These are phyloP conservation scores for Leptomonas pyrrhocoris DNA, from an alignment of 208 protist genomes.

Conservation along the genomic window DNA sequence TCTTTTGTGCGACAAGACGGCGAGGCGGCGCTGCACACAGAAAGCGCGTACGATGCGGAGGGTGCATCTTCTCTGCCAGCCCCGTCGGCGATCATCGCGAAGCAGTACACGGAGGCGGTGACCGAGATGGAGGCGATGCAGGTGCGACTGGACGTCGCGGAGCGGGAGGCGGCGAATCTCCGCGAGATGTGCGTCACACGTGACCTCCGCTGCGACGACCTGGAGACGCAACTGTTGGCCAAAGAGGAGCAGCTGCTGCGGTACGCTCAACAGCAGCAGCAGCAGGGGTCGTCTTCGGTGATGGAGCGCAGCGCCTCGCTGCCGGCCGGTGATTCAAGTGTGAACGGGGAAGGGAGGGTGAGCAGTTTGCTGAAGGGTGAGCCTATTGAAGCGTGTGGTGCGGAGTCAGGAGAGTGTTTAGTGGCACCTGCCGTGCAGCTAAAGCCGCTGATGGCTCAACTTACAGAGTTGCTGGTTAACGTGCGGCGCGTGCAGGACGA, in stretches of 20 bases:
- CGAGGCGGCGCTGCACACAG: not conserved
- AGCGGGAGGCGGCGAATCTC: conserved; percentile 23
- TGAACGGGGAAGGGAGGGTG: not conserved
- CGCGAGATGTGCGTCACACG: conserved; percentile 28
- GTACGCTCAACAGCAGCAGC: conserved; percentile 15
- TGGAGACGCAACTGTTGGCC: conserved; percentile 57
- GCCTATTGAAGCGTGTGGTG: not conserved
- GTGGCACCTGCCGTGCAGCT: not conserved
- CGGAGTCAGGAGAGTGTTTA: not conserved
- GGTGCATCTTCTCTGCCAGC: not conserved
- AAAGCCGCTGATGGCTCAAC: conserved; percentile 2
- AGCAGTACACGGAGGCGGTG: conserved; percentile 24
- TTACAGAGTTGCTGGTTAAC: conserved; percentile 9
- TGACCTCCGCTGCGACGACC: conserved; percentile 42
- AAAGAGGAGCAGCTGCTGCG: conserved; percentile 53
- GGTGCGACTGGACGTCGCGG: conserved; percentile 22
- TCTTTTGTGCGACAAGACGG: conserved; percentile 1
- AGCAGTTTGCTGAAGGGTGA: not conserved
- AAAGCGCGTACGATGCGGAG: not conserved
- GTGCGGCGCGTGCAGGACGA: not conserved
- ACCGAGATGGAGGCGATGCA: conserved; percentile 25
- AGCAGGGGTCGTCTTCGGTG: not conserved
- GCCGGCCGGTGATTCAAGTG: not conserved
- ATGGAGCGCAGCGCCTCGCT: too few relatives aligned
- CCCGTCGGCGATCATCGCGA: conserved; percentile 26